phyloP scores from a whole-genome alignment of 305 asterid species.

The Solanum hybrid region DNA sequence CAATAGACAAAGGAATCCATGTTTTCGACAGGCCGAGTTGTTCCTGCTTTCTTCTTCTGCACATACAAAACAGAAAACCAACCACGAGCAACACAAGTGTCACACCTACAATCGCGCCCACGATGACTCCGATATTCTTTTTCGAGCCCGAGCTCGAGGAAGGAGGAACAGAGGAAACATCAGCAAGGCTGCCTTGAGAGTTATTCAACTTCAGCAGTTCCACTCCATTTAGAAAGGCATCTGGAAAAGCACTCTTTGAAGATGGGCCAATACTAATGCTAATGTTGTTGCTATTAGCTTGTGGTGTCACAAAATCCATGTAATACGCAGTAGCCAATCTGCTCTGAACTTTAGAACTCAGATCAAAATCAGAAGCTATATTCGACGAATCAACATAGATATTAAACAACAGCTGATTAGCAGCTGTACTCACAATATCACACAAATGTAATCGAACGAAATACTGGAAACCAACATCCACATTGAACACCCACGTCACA shows the following conservation, averaged over 20 bases:
- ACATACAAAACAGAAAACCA: slow-evolving; percentile 26
- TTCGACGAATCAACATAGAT: slow-evolving; percentile 29
- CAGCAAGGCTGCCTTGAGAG: slow-evolving; percentile 34
- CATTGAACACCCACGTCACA: slow-evolving; percentile 40
- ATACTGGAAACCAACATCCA: slow-evolving; percentile 42
- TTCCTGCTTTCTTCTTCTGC: slow-evolving; percentile 24
- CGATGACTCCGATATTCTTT: slow-evolving; percentile 30
- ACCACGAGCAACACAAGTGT: slow-evolving; percentile 12
- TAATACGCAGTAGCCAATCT: slow-evolving; percentile 10
- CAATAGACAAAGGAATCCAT: slow-evolving; percentile 43
- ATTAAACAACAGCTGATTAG: slow-evolving; percentile 30
- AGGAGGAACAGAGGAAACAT: slow-evolving; percentile 13
- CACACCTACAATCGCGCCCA: slow-evolving; percentile 37
- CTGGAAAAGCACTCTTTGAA: slow-evolving; percentile 25
- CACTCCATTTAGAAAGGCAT: slow-evolving; percentile 54
- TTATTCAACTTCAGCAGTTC: slow-evolving; percentile 50
- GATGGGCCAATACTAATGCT: slow-evolving; percentile 53
- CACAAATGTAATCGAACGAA: slow-evolving; percentile 52
- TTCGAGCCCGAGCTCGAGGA: slow-evolving; percentile 19
- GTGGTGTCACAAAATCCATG: slow-evolving; percentile 25
- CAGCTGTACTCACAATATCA: slow-evolving; percentile 10
- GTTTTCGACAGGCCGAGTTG: slow-evolving; percentile 30
- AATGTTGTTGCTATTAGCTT: slow-evolving; percentile 15
- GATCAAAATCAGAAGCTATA: slow-evolving; percentile 11
- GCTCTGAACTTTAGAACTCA: background rate